These are phyloP conservation scores for Ustilago cynodontis DNA, from an alignment of 1,284 basidiomycete species.

Conservation along the genomic window DNA sequence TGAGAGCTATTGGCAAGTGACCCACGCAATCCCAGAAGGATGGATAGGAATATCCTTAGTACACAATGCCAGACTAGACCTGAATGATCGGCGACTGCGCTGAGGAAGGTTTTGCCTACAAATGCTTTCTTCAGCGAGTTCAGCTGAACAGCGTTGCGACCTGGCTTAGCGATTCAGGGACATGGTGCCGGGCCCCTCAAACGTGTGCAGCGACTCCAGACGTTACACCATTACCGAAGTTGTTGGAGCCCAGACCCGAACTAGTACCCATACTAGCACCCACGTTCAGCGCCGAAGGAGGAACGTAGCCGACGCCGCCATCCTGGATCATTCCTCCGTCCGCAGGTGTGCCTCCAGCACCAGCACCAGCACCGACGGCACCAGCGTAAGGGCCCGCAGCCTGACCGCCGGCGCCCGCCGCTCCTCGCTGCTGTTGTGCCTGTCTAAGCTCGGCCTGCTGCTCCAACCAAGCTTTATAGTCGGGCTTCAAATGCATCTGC, in stretches of 20 bases:
- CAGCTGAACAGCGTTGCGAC: no score
- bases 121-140: no score
- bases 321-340: slow-evolving; percentile 7
- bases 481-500: slow-evolving; percentile 25
- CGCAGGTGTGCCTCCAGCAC: background rate
- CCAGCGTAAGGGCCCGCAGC: no score
- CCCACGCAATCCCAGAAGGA: background rate
- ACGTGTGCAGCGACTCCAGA: slow-evolving; percentile 32
- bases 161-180: no score
- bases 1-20: slow-evolving; percentile 68
- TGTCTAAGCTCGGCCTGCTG: slow-evolving; percentile 10
- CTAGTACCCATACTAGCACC: slow-evolving; percentile 1
- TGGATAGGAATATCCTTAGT: no score
- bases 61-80: no score
- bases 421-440: background rate
- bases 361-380: background rate
- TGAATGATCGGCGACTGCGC: no score
- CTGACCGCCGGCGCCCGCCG: background rate
- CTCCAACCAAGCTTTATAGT: slow-evolving; percentile 31
- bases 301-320: slow-evolving; percentile 29
- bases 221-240: slow-evolving; percentile 32
- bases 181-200: background rate
- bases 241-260: slow-evolving; percentile 12
- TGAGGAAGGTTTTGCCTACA: no score
- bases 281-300: slow-evolving; percentile 16